Percentiles rank a stretch among this genome's conserved stretches.
These are phyloP conservation scores for Lichtheimia corymbifera DNA, from an alignment of 371 early-diverging fungal species.

Conservation along the genomic window DNA sequence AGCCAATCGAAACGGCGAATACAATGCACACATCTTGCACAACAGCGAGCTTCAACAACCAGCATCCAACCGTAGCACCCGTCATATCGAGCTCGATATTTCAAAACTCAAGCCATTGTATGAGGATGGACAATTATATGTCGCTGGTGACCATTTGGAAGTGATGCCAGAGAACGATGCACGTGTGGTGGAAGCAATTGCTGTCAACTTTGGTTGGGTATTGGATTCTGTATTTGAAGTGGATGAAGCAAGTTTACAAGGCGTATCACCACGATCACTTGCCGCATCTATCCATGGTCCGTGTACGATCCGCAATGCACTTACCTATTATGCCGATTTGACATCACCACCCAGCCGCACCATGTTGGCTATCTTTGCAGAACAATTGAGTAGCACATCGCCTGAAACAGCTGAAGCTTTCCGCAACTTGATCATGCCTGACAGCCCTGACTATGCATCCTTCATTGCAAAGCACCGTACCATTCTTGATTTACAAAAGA, in stretches of 20 bases:
- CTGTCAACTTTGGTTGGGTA: conserved; percentile 48
- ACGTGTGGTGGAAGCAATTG: conserved; percentile 41
- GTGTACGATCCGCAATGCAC: conserved; percentile 49
- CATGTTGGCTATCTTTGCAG: conserved; percentile 41
- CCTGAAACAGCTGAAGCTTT: conserved; percentile 40
- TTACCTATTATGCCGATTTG: conserved; percentile 53
- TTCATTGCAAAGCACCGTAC: conserved; percentile 50
- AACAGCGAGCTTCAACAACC: conserved; percentile 43
- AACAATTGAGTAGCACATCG: conserved; percentile 34
- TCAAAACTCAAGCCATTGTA: conserved; percentile 23
- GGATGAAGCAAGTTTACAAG: conserved; percentile 24
- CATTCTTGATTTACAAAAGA: conserved; percentile 43
- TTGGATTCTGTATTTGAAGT: conserved; percentile 57
- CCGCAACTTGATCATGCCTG: conserved; percentile 37
- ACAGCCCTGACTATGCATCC: conserved; percentile 39
- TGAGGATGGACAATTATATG: conserved; percentile 31
- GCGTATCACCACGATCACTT: conserved; percentile 51
- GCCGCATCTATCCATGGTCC: conserved; percentile 50
- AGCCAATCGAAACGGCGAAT: conserved; percentile 30
- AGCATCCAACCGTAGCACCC: conserved; percentile 41
- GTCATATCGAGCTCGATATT: conserved; percentile 51
- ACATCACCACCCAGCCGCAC: conserved; percentile 48
- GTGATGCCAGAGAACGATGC: conserved; percentile 51
- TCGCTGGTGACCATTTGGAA: conserved; percentile 62
- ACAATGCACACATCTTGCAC: conserved; percentile 22